Percentiles rank a stretch among this genome's conserved stretches.
Conservation (phyloP, 1,284 basidiomycete species). For the Sporisorium sorghi region DNA sequence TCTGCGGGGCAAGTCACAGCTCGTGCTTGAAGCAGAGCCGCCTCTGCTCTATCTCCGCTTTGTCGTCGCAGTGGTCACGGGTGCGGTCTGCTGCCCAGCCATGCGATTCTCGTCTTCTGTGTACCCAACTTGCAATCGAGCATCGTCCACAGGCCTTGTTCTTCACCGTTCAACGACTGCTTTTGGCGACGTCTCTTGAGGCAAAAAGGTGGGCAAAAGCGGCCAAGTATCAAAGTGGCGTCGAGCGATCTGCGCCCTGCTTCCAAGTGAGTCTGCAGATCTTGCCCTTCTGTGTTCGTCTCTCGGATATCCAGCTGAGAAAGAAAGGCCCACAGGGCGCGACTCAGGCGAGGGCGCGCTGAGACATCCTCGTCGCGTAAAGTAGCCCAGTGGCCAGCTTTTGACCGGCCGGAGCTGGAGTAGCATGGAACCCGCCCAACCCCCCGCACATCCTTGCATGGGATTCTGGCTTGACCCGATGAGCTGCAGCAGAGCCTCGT, state of each 20-base stretch:
- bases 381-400: too few species aligned
- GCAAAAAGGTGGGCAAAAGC: too few species aligned
- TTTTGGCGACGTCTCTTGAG: too few species aligned
- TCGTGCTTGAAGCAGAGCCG: not conserved
- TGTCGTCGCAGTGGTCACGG: too few species aligned
- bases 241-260: not conserved
- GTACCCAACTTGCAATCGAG: too few species aligned
- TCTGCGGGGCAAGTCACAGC: not conserved
- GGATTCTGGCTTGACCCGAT: conserved; percentile 1
- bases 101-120: too few species aligned
- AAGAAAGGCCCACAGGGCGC: too few species aligned
- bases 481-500: not conserved
- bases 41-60: not conserved
- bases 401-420: conserved; percentile 2
- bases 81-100: too few species aligned
- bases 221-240: too few species aligned
- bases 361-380: not conserved
- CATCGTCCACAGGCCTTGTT: too few species aligned
- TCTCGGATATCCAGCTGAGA: not conserved
- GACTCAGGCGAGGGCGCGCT: conserved; percentile 2
- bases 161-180: not conserved
- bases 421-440: not conserved
- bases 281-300: not conserved
- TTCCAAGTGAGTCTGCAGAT: not conserved
- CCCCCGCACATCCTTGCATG: not conserved